Evolutionary conservation across 768 basidiomycete genomes (phyloP).

Genomic region (Atractiella rhizophila): DNA sequence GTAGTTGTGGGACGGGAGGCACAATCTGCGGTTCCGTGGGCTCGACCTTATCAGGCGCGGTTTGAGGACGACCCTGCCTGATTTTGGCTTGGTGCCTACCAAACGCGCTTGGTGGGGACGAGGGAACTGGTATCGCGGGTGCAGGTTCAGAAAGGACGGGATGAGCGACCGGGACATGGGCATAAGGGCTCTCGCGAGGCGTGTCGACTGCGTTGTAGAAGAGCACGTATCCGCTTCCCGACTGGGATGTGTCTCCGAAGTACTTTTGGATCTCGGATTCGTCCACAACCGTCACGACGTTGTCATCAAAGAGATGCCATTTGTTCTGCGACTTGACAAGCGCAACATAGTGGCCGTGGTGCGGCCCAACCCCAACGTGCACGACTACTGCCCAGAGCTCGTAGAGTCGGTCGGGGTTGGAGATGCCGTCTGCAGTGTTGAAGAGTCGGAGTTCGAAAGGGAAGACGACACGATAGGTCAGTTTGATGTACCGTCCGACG

Average conservation of each 20-base stretch:
- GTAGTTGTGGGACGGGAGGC: too few relatives aligned
- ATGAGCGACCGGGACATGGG: too few relatives aligned
- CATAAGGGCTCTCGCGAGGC: too few relatives aligned
- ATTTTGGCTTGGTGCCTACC: too few relatives aligned
- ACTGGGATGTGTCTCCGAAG: constrained; percentile 53
- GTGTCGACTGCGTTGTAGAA: constrained; percentile 93
- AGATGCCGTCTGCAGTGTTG: constrained; percentile 83
- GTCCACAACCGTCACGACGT: constrained; percentile 61
- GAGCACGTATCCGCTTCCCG: constrained; percentile 78
- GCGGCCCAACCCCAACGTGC: constrained; percentile 98
- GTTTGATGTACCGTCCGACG: constrained; percentile 67
- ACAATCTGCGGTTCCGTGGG: too few relatives aligned
- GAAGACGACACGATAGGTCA: constrained; percentile 88
- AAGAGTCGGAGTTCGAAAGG: constrained; percentile 81
- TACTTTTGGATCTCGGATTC: constrained; percentile 78
- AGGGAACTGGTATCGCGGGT: too few relatives aligned
- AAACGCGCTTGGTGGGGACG: too few relatives aligned
- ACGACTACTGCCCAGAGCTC: constrained; percentile 89
- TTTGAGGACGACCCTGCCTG: too few relatives aligned
- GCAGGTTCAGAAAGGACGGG: too few relatives aligned
- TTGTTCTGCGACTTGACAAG: constrained; percentile 54
- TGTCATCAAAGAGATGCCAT: constrained; percentile 92
- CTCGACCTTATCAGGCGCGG: too few relatives aligned
- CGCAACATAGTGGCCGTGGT: constrained; percentile 93
- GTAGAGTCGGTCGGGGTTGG: constrained; percentile 76